Evolutionary conservation across 2,329 filamentous ascomycete genomes (phyloP), one percentile per base, ranked within the genome.

Genomic region (Monosporascus sp.): DNA sequence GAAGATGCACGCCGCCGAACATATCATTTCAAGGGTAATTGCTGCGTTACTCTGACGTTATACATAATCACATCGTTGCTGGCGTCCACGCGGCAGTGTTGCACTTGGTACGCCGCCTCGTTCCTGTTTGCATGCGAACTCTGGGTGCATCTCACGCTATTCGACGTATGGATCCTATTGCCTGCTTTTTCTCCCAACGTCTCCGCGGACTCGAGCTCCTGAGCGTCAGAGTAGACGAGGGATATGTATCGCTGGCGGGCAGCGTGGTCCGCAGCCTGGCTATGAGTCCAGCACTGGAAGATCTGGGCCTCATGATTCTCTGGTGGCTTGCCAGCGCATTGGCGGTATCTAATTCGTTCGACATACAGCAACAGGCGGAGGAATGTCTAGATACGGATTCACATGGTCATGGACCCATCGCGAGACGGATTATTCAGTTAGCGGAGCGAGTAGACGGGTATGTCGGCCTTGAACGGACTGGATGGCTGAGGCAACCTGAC

Each of bases 101-200:
- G 57, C 53, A 43, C 51, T 22, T 50, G 54, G 11, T 61, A 57
- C 38, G 57, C 60, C 1, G 49, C 47, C 2, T 52, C 58, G 15
- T 62, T 65, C 43, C 22, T 65, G 9, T 54, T 58, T 37, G 56
- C 60, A 7, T 63, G 62, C 48, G 17, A 55, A n/a, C 60, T 65
- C 31, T 61, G 58, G 54, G 36, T 63, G 14, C 50, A 59, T 41
- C 46, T 65, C 44, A 50, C 53, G 3, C 25, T 60, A 18, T 61
- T 64, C 50, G 61, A 65, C 45, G 35, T 54, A 11, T 63, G 58
- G 56, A 63, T 63, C 49, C 52, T 65, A 39, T 31, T 63, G 37
- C 62, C 62, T 8, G 50, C 60, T 14, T 53, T 64, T 53, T 64
- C 20, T 24, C 54, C n/a, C 46, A 39, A 2, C 60, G 62, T 31